These are phyloP conservation scores for Scedosporium aurantiacum DNA, from an alignment of 2,329 filamentous ascomycete species.

Conservation along the genomic window DNA sequence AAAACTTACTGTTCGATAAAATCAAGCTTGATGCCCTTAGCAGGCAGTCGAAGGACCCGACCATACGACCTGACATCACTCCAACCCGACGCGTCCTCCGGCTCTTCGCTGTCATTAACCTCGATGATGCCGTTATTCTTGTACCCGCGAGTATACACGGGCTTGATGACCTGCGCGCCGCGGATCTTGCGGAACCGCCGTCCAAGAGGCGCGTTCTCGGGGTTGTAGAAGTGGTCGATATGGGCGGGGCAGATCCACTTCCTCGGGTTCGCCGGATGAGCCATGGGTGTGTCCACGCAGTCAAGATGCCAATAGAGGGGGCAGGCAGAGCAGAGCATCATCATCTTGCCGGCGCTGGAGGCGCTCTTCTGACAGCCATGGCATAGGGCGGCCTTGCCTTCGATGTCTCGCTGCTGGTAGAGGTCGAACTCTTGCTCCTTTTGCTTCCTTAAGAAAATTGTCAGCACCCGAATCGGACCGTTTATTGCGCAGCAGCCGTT, in stretches of 20 bases:
- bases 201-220: constrained; percentile 42
- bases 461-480: constrained; percentile 17
- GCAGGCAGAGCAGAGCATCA: constrained; percentile 81
- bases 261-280: constrained; percentile 63
- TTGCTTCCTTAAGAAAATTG: constrained; percentile 32
- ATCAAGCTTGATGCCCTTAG: constrained; percentile 55
- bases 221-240: constrained; percentile 59
- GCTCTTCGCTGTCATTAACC: constrained; percentile 50
- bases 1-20: constrained; percentile 55
- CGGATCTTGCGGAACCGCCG: constrained; percentile 53
- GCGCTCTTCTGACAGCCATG: constrained; percentile 60
- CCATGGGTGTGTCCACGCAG: constrained; percentile 75
- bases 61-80: constrained; percentile 50
- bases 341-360: constrained; percentile 47
- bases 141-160: constrained; percentile 50
- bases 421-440: constrained; percentile 55
- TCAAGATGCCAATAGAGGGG: constrained; percentile 81
- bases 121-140: constrained; percentile 64
- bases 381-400: constrained; percentile 69
- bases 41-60: constrained; percentile 52
- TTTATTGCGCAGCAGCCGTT: too few relatives aligned
- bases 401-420: constrained; percentile 56
- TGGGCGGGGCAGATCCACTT: constrained; percentile 88
- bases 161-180: constrained; percentile 38
- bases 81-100: constrained; percentile 44